Percentiles rank a stretch among this genome's conserved stretches.
phyloP scores from a whole-genome alignment of 2,329 filamentous ascomycete genomes.

The Chaetomium sp. region DNA sequence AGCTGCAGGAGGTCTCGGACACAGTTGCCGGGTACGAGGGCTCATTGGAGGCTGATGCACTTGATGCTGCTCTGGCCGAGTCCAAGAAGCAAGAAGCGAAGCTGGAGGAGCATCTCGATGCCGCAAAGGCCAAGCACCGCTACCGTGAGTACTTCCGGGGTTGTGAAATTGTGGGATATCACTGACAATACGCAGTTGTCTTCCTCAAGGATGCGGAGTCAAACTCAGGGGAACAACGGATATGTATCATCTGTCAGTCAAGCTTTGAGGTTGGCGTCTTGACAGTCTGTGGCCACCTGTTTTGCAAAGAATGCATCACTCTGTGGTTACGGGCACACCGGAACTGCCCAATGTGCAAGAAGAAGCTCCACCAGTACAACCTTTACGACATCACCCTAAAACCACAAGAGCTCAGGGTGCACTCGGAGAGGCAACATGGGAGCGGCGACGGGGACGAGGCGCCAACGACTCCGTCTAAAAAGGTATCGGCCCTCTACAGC shows the following conservation, averaged over 20 bases:
- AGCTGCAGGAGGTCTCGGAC: conserved; percentile 89
- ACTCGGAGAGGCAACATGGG: conserved; percentile 43
- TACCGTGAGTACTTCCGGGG: conserved; percentile 56
- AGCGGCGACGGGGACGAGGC: conserved; percentile 12
- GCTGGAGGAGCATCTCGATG: conserved; percentile 60
- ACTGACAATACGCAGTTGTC: conserved; percentile 45
- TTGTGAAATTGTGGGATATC: neutral
- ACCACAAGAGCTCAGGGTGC: conserved; percentile 70
- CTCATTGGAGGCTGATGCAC: conserved; percentile 53
- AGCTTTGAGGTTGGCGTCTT: conserved; percentile 76
- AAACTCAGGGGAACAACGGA: conserved; percentile 63
- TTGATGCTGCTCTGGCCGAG: conserved; percentile 52
- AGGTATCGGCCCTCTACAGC: conserved; percentile 67
- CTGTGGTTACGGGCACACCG: conserved; percentile 74
- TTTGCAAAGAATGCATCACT: conserved; percentile 84
- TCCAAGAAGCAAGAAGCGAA: conserved; percentile 51
- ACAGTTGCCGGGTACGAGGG: conserved; percentile 76
- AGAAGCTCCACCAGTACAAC: conserved; percentile 62
- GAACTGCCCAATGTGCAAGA: conserved; percentile 86
- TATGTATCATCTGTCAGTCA: conserved; percentile 85
- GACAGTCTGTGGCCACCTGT: conserved; percentile 88
- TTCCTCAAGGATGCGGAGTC: conserved; percentile 60
- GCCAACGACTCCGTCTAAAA: conserved; percentile 33
- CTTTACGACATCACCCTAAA: conserved; percentile 86
- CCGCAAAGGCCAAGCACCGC: conserved; percentile 70